phyloP scores from a whole-genome alignment of 306 rosid species.

The Notholithocarpus densiflorus region DNA sequence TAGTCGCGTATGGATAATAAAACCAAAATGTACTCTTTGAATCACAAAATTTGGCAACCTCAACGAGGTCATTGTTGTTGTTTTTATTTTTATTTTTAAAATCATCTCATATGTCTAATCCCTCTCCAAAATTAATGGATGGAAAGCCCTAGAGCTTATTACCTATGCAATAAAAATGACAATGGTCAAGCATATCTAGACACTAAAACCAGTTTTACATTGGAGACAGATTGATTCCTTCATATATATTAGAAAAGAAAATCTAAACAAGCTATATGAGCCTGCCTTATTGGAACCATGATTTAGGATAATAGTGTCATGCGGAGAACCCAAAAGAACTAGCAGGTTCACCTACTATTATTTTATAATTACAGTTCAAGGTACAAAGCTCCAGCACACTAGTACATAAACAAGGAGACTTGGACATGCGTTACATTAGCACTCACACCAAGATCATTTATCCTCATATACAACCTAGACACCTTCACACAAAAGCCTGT shows the following conservation, averaged over 20 bases:
- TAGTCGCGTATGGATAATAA: neutral
- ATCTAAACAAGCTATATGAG: neutral
- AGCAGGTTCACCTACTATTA: neutral
- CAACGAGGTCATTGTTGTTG: neutral
- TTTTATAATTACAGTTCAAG: neutral
- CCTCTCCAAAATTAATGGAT: neutral
- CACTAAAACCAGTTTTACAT: neutral
- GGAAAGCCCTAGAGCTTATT: neutral
- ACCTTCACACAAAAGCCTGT: no score
- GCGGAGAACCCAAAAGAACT: neutral
- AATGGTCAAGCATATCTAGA: neutral
- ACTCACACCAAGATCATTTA: neutral
- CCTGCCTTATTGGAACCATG: neutral
- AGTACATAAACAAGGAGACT: neutral
- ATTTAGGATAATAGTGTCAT: neutral
- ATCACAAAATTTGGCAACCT: neutral
- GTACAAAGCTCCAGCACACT: neutral
- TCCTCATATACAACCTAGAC: neutral
- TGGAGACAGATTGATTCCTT: neutral
- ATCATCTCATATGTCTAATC: no score
- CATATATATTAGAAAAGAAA: neutral
- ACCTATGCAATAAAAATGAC: neutral
- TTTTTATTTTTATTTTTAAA: no score
- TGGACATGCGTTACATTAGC: neutral
- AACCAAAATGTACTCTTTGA: neutral